Conservation (phyloP, 768 basidiomycete genomes). For the Boletus rubroflammeus region DNA sequence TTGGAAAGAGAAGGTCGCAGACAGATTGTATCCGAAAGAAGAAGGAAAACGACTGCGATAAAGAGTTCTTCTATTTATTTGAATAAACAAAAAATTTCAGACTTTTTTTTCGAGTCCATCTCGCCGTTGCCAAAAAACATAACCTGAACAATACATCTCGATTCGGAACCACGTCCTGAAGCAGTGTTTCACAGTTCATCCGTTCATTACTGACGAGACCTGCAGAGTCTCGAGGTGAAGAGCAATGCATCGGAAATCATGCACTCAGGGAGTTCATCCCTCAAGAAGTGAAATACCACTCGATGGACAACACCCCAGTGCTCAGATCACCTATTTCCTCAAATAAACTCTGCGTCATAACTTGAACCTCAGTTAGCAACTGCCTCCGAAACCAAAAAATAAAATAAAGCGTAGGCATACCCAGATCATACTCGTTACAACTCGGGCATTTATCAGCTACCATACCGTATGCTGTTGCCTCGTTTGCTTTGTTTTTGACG, state of each 20-base stretch:
- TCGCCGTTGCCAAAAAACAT: slow-evolving; percentile 3
- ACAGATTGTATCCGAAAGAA: not conserved
- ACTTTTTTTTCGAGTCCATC: slow-evolving; percentile 6
- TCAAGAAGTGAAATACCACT: slow-evolving; percentile 52
- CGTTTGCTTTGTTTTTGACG: slow-evolving; percentile 54
- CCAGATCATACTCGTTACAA: slow-evolving; percentile 50
- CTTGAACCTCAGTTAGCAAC: slow-evolving; percentile 33
- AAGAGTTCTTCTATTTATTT: not conserved
- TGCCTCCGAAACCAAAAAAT: not conserved
- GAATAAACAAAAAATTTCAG: not conserved
- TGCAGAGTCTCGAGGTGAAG: not conserved
- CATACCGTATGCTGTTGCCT: slow-evolving; percentile 44
- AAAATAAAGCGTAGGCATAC: slow-evolving; percentile 35
- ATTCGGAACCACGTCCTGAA: slow-evolving; percentile 18
- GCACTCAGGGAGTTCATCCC: slow-evolving; percentile 31
- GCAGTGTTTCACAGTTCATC: slow-evolving; percentile 7
- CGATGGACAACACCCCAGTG: slow-evolving; percentile 46
- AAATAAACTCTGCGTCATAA: slow-evolving; percentile 64
- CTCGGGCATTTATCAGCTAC: slow-evolving; percentile 56
- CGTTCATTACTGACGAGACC: slow-evolving; percentile 5
- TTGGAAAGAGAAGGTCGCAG: not conserved
- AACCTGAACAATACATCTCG: slow-evolving; percentile 12
- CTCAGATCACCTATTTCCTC: slow-evolving; percentile 43
- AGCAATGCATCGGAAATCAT: not conserved
- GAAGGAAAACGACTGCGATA: too few relatives aligned